Conservation (phyloP, 2,329 filamentous ascomycete genomes). For the Fusarium bulbicola region DNA sequence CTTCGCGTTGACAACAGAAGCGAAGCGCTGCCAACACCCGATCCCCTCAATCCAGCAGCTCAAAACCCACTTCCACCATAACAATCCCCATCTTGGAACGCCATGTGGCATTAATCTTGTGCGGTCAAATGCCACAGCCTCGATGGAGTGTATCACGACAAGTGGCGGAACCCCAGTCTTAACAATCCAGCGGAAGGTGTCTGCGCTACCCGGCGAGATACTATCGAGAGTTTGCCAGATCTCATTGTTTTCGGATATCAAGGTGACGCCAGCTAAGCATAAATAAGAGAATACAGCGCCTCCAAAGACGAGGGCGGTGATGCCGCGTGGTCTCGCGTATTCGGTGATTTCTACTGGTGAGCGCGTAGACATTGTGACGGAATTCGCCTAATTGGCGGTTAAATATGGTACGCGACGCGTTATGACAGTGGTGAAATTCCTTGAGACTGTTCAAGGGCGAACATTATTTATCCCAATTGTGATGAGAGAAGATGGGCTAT, state of each 20-base stretch:
- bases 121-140: neutral
- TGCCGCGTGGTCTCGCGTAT: neutral
- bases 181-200: neutral
- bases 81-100: neutral
- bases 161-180: neutral
- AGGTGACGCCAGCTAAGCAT: neutral
- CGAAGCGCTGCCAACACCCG: neutral
- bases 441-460: neutral
- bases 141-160: neutral
- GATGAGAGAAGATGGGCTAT: neutral
- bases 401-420: neutral
- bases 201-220: neutral
- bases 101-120: neutral
- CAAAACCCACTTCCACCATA: neutral
- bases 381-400: neutral
- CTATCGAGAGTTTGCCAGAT: neutral
- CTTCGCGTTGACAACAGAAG: neutral
- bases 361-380: neutral
- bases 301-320: neutral
- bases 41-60: neutral
- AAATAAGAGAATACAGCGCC: neutral
- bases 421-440: neutral
- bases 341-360: neutral
- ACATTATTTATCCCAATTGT: neutral
- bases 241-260: neutral